Conservation (phyloP, 768 basidiomycete genomes). For the Leccinum sublutescens region DNA sequence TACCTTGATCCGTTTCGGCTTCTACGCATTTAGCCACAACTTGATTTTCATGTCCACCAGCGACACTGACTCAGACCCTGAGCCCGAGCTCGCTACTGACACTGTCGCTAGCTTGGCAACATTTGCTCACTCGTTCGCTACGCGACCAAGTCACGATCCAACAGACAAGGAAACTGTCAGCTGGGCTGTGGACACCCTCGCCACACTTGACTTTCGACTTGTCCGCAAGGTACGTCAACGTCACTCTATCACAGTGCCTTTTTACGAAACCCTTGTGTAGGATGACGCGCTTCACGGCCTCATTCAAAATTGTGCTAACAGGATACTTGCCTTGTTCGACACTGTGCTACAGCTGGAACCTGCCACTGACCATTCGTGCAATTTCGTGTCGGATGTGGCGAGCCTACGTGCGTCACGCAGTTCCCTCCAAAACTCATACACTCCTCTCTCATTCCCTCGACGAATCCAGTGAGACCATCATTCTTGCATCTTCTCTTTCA, state of each 20-base stretch:
- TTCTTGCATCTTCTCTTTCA: constrained; percentile 46
- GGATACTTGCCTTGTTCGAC: constrained; percentile 34
- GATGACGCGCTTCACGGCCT: constrained; percentile 33
- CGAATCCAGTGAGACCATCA: constrained; percentile 28
- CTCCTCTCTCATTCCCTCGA: constrained; percentile 8
- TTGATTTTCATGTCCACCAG: constrained; percentile 39
- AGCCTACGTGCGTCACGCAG: constrained; percentile 20
- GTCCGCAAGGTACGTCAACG: constrained; percentile 26
- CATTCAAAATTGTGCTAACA: constrained; percentile 35
- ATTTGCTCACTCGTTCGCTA: constrained; percentile 21
- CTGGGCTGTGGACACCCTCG: constrained; percentile 25
- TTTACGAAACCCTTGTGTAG: constrained; percentile 19
- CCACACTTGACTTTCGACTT: constrained; percentile 29
- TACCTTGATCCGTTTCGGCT: constrained; percentile 1
- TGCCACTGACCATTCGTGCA: constrained; percentile 1
- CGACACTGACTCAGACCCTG: constrained; percentile 63
- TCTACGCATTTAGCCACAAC: neutral
- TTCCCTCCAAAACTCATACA: neutral
- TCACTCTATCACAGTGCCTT: neutral
- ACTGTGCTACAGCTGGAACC: constrained; percentile 13
- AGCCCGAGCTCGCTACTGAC: constrained; percentile 20
- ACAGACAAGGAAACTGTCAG: constrained; percentile 13
- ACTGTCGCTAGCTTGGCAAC: constrained; percentile 16
- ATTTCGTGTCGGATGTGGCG: constrained; percentile 12
- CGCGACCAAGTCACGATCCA: constrained; percentile 1